Evolutionary conservation across 2,329 filamentous ascomycete species (phyloP), one percentile per base, ranked within the genome.

Genomic region (Penicillium crustosum): DNA sequence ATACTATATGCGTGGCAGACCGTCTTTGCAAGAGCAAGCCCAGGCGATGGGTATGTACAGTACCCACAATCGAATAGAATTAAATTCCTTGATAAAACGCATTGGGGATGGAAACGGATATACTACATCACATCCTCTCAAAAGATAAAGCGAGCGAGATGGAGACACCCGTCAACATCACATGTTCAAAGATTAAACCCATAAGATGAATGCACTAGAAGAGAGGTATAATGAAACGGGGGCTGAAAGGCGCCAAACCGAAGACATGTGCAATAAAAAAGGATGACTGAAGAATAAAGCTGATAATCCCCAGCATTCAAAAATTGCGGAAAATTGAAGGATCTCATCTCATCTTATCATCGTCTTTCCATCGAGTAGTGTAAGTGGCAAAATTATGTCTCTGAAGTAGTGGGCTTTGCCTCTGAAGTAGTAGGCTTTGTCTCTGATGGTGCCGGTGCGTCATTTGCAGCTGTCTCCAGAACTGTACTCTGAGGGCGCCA

Each of bases 401-500:
- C 53, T 27, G 59, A 31, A 25, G 57, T 41, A 23, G 38, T 43
- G 19, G 58, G 42, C 44, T 58, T 56, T n/a, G 38, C 42, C 47
- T 64, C 61, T 15, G 39, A 31, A 25, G 57, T 41, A 23, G 38
- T 43, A 21, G 58, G 42, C 44, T 58, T 56, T n/a, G 38, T 39
- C 47, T 64, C 61, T 15, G 39, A 39, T 48, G 65, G 12, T 15
- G 53, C 54, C 4, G 42, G 29, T 23, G 52, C 44, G 3, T 48
- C 56, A 36, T 61, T 58, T 58, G 61, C n/a, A 29, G 36, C 38
- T 19, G 50, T 21, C 42, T 68, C 64, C 33, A 63, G 54, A 13
- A 66, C 63, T 15, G 61, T 45, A 4, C 78, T 75, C 29, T 79
- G 75, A 0, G 85, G 84, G 54, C 82, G 77, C 81, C 82, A 86